phyloP scores from a whole-genome alignment of 371 early-diverging fungal species.

The Mucor velutinosus region DNA sequence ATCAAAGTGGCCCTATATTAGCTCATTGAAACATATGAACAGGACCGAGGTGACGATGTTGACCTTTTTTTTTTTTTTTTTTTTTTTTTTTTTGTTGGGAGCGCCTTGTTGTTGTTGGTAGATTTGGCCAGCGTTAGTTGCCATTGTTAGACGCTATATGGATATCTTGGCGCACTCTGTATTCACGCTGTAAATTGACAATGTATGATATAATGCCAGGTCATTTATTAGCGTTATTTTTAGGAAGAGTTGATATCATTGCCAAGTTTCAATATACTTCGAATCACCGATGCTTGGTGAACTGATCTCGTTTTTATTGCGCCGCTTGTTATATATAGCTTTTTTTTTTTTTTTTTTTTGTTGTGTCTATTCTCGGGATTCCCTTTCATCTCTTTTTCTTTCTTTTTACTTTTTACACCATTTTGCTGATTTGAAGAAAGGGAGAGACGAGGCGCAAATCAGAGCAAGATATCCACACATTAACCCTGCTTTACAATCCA shows the following conservation, averaged over 20 bases:
- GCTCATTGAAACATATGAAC: background rate
- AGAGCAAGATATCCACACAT: background rate
- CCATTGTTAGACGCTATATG: background rate
- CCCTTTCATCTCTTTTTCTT: background rate
- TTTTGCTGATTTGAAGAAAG: background rate
- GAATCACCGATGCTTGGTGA: conserved; percentile 1
- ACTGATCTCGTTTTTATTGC: background rate
- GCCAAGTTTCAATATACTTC: conserved; percentile 1
- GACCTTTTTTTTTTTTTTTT: background rate
- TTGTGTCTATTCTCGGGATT: background rate
- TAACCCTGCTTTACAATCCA: background rate
- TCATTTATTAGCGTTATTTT: background rate
- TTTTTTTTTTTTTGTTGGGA: background rate
- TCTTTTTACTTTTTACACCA: background rate
- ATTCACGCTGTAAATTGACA: background rate
- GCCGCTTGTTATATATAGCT: background rate
- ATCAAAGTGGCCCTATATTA: background rate
- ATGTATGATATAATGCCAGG: background rate
- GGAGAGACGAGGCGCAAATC: background rate
- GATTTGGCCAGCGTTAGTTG: background rate
- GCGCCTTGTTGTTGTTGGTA: background rate
- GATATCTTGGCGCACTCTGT: background rate
- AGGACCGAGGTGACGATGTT: background rate
- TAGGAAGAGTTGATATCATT: background rate
- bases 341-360: background rate